Base-by-base conservation (phyloP, 306 rosid genomes). In the Pyrus betulifolia region DNA sequence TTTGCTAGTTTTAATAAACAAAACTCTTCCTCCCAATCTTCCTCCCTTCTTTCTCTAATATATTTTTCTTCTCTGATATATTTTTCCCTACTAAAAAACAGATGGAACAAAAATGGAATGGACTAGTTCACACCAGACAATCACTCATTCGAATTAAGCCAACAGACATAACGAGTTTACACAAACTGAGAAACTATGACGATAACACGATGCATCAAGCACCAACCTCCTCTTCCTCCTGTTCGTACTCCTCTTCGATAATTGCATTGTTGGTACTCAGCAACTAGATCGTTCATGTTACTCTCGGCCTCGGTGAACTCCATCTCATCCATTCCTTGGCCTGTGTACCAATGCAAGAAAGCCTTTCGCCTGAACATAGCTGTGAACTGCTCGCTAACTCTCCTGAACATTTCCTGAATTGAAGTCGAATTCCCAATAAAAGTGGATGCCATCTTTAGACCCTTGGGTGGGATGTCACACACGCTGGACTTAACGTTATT, bases 311-410 rank as follows among this genome's bases (percentile, higher is more conserved):
- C 95, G 0, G 97, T 91, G 79, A 91, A 91, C 90, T 91, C 97
- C 97, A 91, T 91, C 80, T 91, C 95, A 64, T 91, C 97, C 97
- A 91, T 91, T 85, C 95, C 97, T 87, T 91, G 95, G 1, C 95
- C 97, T 0, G 95, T 91, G 89, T 91, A 91, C 97, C 97, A 91
- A 52, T 91, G 89, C 81, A 86, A 75, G 82, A 86, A 86, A 71
- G 89, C 89, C 85, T 86, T 86, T 67, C 97, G 93, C 90, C 95
- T 84, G 71, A 91, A 89, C 97, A 91, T 91, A 4, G 97, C 95
- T 4, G 97, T 91, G 88, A 91, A 89, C 87, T 91, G 97, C 88
- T 91, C 97, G 6, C 97, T 91, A 21, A 91, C 97, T 85, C 95
- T 88, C 86, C 97, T 87, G 84, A 91, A 91, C 97, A 91, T 91